Evolutionary conservation across 257 asterid genomes (phyloP), one percentile per base, ranked within the genome.

Genomic region (Craterostigma plantagineum): DNA sequence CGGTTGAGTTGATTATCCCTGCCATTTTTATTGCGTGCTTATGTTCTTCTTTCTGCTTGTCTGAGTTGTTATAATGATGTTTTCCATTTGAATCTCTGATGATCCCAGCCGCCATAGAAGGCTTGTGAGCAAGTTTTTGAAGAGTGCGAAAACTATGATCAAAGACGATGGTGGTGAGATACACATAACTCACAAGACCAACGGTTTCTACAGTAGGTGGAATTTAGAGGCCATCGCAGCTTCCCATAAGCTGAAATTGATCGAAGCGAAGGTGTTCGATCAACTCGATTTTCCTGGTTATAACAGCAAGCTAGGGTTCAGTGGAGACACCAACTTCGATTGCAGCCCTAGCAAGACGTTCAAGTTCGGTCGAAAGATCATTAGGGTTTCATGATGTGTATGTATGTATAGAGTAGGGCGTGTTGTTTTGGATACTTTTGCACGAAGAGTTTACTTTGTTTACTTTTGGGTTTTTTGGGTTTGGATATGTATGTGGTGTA

Each of bases 331-430:
- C 0, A 14, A 43, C 23, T 67, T 67, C 43, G 4, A 45, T 9
- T 67, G 75, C 50, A 1, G 59, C 42, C 75, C 75, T 0, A 33
- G 64, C 61, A 59, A 63, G 33, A 67, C 70, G 15, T 67, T 51
- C 53, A 67, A 54, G 43, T 67, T 67, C 38, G 52, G 56, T 45
- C 45, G 49, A n/a, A 40, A 36, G 15, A 23, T 2, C 2, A 23
- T 23, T 23, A 23, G 30, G 30, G 30, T 23, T 23, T 23, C 2
- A 23, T 23, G n/a, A n/a, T n/a, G n/a, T n/a, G 30, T 23, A 23
- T 23, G 30, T 23, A 23, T 23, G 6, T 23, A 23, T 23, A n/a
- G n/a, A 23, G 6, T 23, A 23, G 30, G 30, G 30, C 6, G 2
- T 23, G 6, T 2, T 23, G 30, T 23, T 2, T 23, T 23, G 4